Evolutionary conservation across 176 grass and related monocot genomes (phyloP).

Genomic region (Cenchrus americanus): DNA sequence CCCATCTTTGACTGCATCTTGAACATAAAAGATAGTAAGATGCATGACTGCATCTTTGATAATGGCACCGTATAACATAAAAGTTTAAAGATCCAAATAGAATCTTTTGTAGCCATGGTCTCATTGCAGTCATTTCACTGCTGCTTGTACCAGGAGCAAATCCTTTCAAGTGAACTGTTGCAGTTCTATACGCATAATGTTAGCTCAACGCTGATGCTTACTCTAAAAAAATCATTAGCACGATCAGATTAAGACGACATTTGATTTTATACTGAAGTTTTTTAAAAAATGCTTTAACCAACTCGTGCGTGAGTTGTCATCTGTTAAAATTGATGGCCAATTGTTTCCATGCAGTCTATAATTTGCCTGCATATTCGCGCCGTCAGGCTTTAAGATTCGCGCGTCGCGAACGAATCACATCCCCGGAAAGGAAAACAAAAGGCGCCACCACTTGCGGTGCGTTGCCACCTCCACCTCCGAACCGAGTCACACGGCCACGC

Average conservation of each 20-base stretch:
- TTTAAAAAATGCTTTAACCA: too few species aligned
- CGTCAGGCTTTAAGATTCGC: constrained; percentile 20
- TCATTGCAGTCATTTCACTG: too few species aligned
- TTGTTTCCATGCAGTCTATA: too few species aligned
- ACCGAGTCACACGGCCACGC: constrained; percentile 24
- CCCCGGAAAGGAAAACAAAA: background rate
- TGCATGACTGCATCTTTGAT: too few species aligned
- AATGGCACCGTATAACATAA: too few species aligned
- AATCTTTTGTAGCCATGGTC: too few species aligned
- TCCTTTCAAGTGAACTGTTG: background rate
- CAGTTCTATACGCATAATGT: background rate
- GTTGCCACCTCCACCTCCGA: constrained; percentile 9
- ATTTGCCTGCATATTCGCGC: background rate
- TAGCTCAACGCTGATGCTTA: background rate
- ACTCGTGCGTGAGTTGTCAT: too few species aligned
- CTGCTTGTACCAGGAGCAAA: background rate
- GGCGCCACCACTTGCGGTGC: background rate
- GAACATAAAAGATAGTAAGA: too few species aligned
- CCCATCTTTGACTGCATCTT: too few species aligned
- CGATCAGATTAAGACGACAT: background rate
- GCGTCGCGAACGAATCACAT: background rate
- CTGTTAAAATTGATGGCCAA: too few species aligned
- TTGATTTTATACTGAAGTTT: background rate
- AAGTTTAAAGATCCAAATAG: too few species aligned
- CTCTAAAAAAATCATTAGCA: background rate